Evolutionary conservation across 2,329 filamentous ascomycete species (phyloP), one percentile per base, ranked within the genome.

Genomic region (Talaromyces albobiverticillius): DNA sequence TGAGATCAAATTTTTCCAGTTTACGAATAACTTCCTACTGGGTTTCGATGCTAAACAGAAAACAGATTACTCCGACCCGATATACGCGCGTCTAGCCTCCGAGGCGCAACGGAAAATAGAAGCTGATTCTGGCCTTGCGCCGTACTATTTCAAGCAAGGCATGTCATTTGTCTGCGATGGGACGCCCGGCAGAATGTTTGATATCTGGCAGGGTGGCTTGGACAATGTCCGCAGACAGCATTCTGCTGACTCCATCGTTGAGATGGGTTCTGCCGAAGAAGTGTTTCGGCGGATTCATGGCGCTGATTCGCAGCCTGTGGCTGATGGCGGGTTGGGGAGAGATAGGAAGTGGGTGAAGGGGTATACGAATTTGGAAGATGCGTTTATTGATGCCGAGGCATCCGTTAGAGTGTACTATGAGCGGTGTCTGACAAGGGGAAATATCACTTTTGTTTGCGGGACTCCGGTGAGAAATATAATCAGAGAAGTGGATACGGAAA

Each of bases 361-460:
- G 22, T 64, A 64, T 47, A 61, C 58, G 46, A 66, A 64, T 42
- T 26, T 61, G 10, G 54, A 59, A 18, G 61, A 57, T 52, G 62
- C 61, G 10, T 64, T 61, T 25, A 63, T 64, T 26, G 61, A 66
- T 49, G 62, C 62, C 2, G 50, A 57, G 45, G 62, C 58, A 51
- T 57, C 45, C 40, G 55, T 61, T 8, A 55, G 51, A 1, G 54
- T 66, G 4, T 66, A 64, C 54, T 66, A 64, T 38, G 57, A 64
- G 40, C 57, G 62, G 4, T 64, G 62, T 46, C 43, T 57, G 10
- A 46, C 38, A 5, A 11, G 53, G 41, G 56, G 57, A 1, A 59
- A 59, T 5, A 60, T 65, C 40, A 18, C 18, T 8, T 63, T 65
- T 49, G 11, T 41, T 20, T 63, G 59, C 36, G 62, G 62, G 11